Evolutionary conservation across 495 filamentous ascomycete species (phyloP).

Genomic region (Penicillium alfredii): DNA sequence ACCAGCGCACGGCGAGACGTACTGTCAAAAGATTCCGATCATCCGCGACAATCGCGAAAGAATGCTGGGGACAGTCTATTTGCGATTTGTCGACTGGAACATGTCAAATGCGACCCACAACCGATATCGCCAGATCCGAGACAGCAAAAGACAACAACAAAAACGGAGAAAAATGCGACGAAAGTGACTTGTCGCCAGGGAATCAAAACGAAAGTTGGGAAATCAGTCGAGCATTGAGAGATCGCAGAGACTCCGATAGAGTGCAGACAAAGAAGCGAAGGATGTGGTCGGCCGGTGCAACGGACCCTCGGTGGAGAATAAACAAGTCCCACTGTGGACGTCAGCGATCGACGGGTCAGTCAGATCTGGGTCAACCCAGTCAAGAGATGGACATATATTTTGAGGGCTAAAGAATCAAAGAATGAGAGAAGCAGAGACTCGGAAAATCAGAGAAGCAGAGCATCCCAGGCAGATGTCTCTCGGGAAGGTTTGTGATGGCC

Average conservation of each 20-base stretch:
- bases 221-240: no score
- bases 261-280: conserved; percentile 8
- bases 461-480: no score
- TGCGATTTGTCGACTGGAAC: conserved; percentile 6
- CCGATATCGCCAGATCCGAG: conserved; percentile 2
- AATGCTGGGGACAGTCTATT: neutral
- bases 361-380: neutral
- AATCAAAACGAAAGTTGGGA: conserved; percentile 1
- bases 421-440: no score
- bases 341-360: neutral
- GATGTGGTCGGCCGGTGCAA: conserved; percentile 26
- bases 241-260: no score
- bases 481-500: no score
- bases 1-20: neutral
- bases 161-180: no score
- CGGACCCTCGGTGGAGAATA: conserved; percentile 26
- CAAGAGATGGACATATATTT: neutral
- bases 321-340: conserved; percentile 22
- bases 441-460: no score
- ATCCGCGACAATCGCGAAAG: neutral
- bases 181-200: neutral
- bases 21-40: neutral
- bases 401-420: no score
- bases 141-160: no score
- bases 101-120: conserved; percentile 8